phyloP scores from a whole-genome alignment of 2,329 filamentous ascomycete species.

The Aspergillus ustus region DNA sequence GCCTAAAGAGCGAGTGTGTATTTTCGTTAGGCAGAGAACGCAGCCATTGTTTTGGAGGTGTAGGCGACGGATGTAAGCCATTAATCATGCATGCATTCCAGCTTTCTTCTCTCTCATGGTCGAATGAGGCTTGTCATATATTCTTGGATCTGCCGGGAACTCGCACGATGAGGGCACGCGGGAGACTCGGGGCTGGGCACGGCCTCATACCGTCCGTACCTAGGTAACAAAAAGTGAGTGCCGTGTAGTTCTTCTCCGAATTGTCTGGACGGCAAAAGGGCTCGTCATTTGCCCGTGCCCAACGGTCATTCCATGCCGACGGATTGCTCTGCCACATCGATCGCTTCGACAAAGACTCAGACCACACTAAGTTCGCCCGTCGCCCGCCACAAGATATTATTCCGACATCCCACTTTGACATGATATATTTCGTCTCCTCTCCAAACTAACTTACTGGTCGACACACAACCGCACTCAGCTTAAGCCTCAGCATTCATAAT shows the following conservation, averaged over 20 bases:
- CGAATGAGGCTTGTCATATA: slow-evolving; percentile 12
- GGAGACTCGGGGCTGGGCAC: slow-evolving; percentile 26
- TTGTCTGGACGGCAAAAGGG: slow-evolving; percentile 29
- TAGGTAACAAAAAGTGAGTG: slow-evolving; percentile 34
- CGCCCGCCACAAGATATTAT: slow-evolving; percentile 18
- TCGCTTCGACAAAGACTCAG: slow-evolving; percentile 31
- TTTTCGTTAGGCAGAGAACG: slow-evolving; percentile 11
- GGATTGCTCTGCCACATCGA: slow-evolving; percentile 28
- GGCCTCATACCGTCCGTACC: slow-evolving; percentile 28
- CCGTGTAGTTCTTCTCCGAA: slow-evolving; percentile 32
- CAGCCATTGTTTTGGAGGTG: background rate
- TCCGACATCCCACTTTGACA: slow-evolving; percentile 13
- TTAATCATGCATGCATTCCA: slow-evolving; percentile 6
- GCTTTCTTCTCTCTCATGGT: slow-evolving; percentile 11
- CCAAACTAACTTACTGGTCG: slow-evolving; percentile 5
- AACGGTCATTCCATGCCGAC: slow-evolving; percentile 23
- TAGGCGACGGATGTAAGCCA: slow-evolving; percentile 1
- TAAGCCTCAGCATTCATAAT: slow-evolving; percentile 25
- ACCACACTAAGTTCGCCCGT: slow-evolving; percentile 25
- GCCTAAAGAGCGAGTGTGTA: slow-evolving; percentile 13
- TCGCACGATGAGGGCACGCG: slow-evolving; percentile 20
- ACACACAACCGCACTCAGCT: slow-evolving; percentile 4
- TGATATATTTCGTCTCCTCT: slow-evolving; percentile 2
- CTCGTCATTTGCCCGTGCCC: slow-evolving; percentile 29
- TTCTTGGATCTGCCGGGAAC: slow-evolving; percentile 19